Base-by-base conservation (phyloP, 345 rosid species). In the Geranium rotundifolium region DNA sequence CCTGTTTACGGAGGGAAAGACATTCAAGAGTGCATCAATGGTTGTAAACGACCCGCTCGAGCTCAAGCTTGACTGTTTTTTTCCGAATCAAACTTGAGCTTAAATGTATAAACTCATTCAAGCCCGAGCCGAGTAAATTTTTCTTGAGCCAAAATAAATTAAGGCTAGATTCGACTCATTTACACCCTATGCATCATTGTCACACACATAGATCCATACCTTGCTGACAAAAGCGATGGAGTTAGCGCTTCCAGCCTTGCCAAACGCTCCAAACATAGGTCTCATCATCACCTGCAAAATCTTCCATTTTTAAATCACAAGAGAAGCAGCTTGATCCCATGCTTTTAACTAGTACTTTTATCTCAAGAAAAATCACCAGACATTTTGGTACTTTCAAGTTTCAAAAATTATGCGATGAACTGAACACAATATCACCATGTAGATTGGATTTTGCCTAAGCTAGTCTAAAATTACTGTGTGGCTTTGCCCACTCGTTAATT, bases 251-350 rank as follows among this genome's bases (percentile, higher is more conserved):
- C 80, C 91, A n/a, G 97, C 97, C 76, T 82, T 82, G 65, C 99
- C 95, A 65, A 87, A 87, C 68, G 97, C 97, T 65, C 99, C 97
- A 70, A 90, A 93, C 99, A 93, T 93, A 15, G 99, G 99, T 80
- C 97, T 84, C 18, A 91, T 79, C 30, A 86, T 71, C 60, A 91
- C 98, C 98, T 91, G 80, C 79, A 73, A 13, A 49, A 60, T 57
- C 19, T n/a, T 52, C 57, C 37, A 2, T 19, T 41, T 13, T 54
- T 71, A 15, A 49, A 54, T 19, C 29, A 19, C 46, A 58, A 52
- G 19, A 59, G 23, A 69, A 49, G 56, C 31, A 20, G 9, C 30
- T 29, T 19, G 27, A 29, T 7, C 7, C 4, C 29, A 19, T 4
- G 18, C 29, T 29, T 29, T n/a, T 57, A 10, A 9, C 23, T 19